Percentiles rank a stretch among this genome's conserved stretches.
Evolutionary conservation across 805 yeast genomes (phyloP).

Genomic region (Saturnispora saitoi): DNA sequence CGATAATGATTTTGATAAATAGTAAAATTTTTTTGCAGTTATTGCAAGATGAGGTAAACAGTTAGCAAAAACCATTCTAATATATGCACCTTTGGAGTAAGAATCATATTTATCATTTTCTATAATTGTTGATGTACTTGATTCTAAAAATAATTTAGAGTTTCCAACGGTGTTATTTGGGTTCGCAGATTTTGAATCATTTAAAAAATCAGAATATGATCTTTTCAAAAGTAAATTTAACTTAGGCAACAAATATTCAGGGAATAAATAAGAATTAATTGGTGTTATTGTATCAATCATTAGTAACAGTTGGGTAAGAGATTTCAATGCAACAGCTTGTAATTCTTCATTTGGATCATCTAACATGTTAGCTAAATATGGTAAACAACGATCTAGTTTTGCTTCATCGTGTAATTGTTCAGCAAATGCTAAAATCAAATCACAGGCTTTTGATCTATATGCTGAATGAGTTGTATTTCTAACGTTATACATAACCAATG

Average conservation of each 20-base stretch:
- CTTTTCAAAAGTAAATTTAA: constrained; percentile 37
- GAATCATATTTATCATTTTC: not conserved
- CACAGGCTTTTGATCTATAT: constrained; percentile 62
- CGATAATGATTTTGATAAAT: constrained; percentile 43
- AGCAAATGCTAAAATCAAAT: constrained; percentile 64
- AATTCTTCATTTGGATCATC: constrained; percentile 63
- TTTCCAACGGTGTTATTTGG: not conserved
- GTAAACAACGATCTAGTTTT: constrained; percentile 78
- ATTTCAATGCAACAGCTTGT: constrained; percentile 54
- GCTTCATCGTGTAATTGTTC: constrained; percentile 75
- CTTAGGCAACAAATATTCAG: constrained; percentile 76
- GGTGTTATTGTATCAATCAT: constrained; percentile 61
- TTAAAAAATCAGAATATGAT: constrained; percentile 23
- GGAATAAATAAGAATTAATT: constrained; percentile 65
- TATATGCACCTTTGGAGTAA: constrained; percentile 27
- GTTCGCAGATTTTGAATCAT: not conserved
- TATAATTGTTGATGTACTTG: not conserved
- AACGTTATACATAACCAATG: constrained; percentile 49
- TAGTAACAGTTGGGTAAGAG: constrained; percentile 57
- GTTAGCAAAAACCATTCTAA: constrained; percentile 61
- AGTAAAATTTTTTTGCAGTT: constrained; percentile 54
- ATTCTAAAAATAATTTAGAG: constrained; percentile 2
- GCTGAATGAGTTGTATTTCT: constrained; percentile 53
- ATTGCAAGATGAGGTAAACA: constrained; percentile 67
- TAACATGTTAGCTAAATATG: constrained; percentile 64